These are phyloP conservation scores for Pezicula neosporulosa DNA, from an alignment of 2,329 filamentous ascomycete genomes.

Conservation along the genomic window DNA sequence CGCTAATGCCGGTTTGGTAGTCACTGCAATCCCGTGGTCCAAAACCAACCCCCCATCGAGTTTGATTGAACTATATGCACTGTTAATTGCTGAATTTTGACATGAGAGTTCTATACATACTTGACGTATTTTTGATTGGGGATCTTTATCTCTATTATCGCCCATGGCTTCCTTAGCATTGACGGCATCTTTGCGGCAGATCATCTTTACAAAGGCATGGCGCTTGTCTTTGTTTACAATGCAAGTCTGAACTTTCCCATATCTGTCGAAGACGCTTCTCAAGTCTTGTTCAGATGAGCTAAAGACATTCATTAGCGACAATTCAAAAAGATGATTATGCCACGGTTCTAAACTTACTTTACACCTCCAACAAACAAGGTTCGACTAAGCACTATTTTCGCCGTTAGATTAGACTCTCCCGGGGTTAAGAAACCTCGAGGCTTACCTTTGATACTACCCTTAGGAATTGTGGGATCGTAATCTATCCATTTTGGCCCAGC, in stretches of 20 bases:
- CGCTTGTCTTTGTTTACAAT: conserved; percentile 98
- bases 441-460: conserved; percentile 73
- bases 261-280: conserved; percentile 74
- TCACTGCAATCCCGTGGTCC: conserved; percentile 96
- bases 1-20: conserved; percentile 85
- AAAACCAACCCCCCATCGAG: conserved; percentile 96
- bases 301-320: conserved; percentile 23
- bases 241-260: conserved; percentile 89
- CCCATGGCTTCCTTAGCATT: conserved; percentile 86
- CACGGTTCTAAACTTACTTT: conserved; percentile 54
- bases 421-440: conserved; percentile 7
- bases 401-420: conserved; percentile 15
- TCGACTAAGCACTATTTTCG: conserved; percentile 69
- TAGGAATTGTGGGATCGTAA: conserved; percentile 70
- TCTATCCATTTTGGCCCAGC: conserved; percentile 71
- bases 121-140: conserved; percentile 32
- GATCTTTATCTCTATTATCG: conserved; percentile 66
- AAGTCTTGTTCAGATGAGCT: conserved; percentile 79
- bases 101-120: conserved; percentile 1
- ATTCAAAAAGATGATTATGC: conserved; percentile 2
- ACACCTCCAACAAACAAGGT: conserved; percentile 97
- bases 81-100: neutral
- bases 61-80: conserved; percentile 48
- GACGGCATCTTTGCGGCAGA: conserved; percentile 81
- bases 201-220: conserved; percentile 99